Evolutionary conservation across 2,329 filamentous ascomycete species (phyloP).

Genomic region (Cladophialophora carrionii): DNA sequence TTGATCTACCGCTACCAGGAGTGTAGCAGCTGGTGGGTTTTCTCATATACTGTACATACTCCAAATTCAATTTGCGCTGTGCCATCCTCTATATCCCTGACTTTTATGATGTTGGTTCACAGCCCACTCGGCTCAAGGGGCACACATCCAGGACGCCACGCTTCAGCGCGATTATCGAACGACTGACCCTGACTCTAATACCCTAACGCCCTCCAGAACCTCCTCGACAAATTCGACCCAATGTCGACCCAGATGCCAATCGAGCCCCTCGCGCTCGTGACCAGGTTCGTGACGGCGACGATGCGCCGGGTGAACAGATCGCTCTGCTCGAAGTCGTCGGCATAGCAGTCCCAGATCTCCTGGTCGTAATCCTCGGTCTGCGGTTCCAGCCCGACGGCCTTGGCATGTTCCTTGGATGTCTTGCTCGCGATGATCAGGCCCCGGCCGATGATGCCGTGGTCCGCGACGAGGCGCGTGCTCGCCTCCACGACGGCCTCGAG

Average conservation of each 20-base stretch:
- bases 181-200: constrained; percentile 9
- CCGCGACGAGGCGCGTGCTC: constrained; percentile 63
- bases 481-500: constrained; percentile 66
- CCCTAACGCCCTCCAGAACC: constrained; percentile 22
- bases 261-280: constrained; percentile 62
- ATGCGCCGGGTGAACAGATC: constrained; percentile 62
- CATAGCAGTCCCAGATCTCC: constrained; percentile 64
- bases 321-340: constrained; percentile 60
- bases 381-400: constrained; percentile 25
- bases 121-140: not conserved
- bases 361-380: constrained; percentile 30
- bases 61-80: not conserved
- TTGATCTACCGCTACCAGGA: not conserved
- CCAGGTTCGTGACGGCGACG: constrained; percentile 48
- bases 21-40: not conserved
- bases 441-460: constrained; percentile 60
- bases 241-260: constrained; percentile 48
- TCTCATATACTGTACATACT: not conserved
- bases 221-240: constrained; percentile 8
- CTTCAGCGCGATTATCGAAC: not conserved
- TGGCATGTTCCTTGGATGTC: constrained; percentile 48
- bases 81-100: no score
- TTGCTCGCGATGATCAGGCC: constrained; percentile 63
- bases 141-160: not conserved
- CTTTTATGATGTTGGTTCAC: no score